These are phyloP conservation scores for Metschnikowia kunwiensis DNA, from an alignment of 805 yeast genomes.

Conservation along the genomic window DNA sequence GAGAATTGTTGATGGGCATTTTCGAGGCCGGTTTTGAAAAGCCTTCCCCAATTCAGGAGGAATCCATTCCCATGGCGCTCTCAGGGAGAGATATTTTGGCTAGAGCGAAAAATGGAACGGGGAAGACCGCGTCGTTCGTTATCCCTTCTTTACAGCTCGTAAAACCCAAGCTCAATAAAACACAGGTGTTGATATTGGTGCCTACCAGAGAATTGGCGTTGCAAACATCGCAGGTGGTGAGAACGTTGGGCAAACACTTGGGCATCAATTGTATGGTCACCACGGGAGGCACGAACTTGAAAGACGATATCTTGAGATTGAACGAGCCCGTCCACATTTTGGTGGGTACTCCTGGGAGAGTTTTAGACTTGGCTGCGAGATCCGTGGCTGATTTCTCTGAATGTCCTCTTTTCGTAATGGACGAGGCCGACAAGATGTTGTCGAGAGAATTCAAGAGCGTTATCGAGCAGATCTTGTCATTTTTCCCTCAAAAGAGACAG, in stretches of 20 bases:
- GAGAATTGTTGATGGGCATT: slow-evolving; percentile 96
- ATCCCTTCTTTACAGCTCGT: slow-evolving; percentile 89
- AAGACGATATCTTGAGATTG: slow-evolving; percentile 91
- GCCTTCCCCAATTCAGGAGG: slow-evolving; percentile 98
- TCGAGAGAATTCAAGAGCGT: slow-evolving; percentile 84
- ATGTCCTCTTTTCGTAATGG: slow-evolving; percentile 90
- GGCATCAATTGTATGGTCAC: slow-evolving; percentile 94
- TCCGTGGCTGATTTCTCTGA: slow-evolving; percentile 81
- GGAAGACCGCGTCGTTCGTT: slow-evolving; percentile 96
- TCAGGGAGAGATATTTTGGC: slow-evolving; percentile 96
- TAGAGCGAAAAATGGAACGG: slow-evolving; percentile 97
- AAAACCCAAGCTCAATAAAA: slow-evolving; percentile 77
- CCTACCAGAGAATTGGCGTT: slow-evolving; percentile 98
- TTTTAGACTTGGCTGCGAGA: slow-evolving; percentile 88
- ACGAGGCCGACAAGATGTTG: slow-evolving; percentile 97
- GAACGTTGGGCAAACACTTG: slow-evolving; percentile 91
- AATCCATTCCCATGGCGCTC: slow-evolving; percentile 90
- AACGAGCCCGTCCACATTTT: slow-evolving; percentile 90
- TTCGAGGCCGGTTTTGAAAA: slow-evolving; percentile 98
- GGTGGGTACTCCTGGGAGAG: slow-evolving; percentile 98
- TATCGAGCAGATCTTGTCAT: slow-evolving; percentile 79
- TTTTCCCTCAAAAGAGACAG: slow-evolving; percentile 70
- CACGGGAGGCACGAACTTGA: slow-evolving; percentile 93
- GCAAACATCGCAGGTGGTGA: slow-evolving; percentile 96
- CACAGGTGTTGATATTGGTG: slow-evolving; percentile 89